phyloP scores from a whole-genome alignment of 1,284 basidiomycete species.

The Tilletia indica region DNA sequence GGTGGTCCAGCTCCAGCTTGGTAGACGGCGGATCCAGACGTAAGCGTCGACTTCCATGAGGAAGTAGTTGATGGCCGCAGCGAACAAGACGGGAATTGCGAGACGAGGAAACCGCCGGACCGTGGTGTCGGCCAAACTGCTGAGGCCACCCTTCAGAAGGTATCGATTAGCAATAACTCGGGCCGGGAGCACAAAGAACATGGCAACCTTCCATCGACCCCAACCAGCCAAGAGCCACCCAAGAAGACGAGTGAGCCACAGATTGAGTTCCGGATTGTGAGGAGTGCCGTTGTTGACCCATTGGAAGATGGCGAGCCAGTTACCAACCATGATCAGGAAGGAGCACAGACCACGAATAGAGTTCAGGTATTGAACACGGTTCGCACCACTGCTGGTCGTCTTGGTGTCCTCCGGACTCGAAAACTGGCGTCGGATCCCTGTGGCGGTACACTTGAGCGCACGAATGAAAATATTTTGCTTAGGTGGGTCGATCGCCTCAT shows the following conservation, averaged over 20 bases:
- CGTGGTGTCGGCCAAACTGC: conserved; percentile 39
- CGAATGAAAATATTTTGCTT: not conserved
- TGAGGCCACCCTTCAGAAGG: conserved; percentile 40
- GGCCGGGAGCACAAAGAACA: conserved; percentile 42
- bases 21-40: conserved; percentile 45
- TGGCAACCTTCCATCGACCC: conserved; percentile 30
- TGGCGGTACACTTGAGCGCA: not conserved
- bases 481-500: not conserved
- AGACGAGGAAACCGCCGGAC: conserved; percentile 45
- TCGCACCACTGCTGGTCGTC: conserved; percentile 4
- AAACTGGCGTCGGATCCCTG: not conserved
- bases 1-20: conserved; percentile 42
- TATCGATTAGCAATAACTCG: conserved; percentile 47
- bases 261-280: conserved; percentile 38
- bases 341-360: conserved; percentile 23
- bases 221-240: conserved; percentile 31
- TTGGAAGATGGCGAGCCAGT: conserved; percentile 49
- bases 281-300: conserved; percentile 34
- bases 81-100: conserved; percentile 36
- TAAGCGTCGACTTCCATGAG: conserved; percentile 44
- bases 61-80: conserved; percentile 43
- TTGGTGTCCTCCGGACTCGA: not conserved
- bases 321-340: conserved; percentile 45
- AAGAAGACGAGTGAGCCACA: conserved; percentile 39
- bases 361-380: conserved; percentile 7